phyloP scores from a whole-genome alignment of 495 filamentous ascomycete species.

The Aspergillus indologenus region DNA sequence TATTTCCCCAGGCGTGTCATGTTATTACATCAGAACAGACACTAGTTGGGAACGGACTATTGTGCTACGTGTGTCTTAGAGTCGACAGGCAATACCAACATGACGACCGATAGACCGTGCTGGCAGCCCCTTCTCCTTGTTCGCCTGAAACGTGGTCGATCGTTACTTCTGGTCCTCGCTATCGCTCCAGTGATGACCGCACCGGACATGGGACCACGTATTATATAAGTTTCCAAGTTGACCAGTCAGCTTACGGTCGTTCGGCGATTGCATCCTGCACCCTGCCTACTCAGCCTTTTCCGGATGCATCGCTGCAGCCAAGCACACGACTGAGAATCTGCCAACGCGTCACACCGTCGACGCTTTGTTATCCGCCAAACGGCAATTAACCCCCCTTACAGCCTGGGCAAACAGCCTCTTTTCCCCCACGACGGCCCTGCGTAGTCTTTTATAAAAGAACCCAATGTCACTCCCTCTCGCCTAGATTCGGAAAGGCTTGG shows the following conservation, averaged over 20 bases:
- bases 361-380: slow-evolving; percentile 6
- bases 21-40: not conserved
- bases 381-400: slow-evolving; percentile 14
- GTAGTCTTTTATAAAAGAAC: not conserved
- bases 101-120: not conserved
- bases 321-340: slow-evolving; percentile 12
- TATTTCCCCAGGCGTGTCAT: not conserved
- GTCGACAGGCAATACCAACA: not conserved
- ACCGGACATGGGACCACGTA: slow-evolving; percentile 16
- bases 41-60: slow-evolving; percentile 1
- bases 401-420: not conserved
- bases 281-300: slow-evolving; percentile 21
- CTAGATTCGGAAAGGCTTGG: not conserved
- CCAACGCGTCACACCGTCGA: slow-evolving; percentile 28
- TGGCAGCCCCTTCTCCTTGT: not conserved
- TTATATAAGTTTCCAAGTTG: slow-evolving; percentile 13
- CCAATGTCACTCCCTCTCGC: not conserved
- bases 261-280: slow-evolving; percentile 11
- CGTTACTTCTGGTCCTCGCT: slow-evolving; percentile 2
- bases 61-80: slow-evolving; percentile 3
- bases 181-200: slow-evolving; percentile 2
- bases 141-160: slow-evolving; percentile 4
- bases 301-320: slow-evolving; percentile 17
- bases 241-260: slow-evolving; percentile 9
- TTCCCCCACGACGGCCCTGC: not conserved